These are phyloP conservation scores for Phtheirospermum japonicum DNA, from an alignment of 257 asterid species.

Conservation along the genomic window DNA sequence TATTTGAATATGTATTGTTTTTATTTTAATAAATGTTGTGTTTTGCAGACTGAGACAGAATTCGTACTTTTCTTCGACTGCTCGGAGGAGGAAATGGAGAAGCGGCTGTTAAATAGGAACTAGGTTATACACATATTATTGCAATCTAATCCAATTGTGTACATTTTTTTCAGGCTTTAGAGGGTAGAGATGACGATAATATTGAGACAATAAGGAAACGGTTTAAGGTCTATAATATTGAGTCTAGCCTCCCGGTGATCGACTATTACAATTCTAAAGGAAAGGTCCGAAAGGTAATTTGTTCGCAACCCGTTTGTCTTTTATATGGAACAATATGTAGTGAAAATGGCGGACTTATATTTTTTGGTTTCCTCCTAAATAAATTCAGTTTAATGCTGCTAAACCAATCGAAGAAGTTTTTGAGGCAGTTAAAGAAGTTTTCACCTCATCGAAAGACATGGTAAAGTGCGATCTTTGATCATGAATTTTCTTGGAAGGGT, in stretches of 20 bases:
- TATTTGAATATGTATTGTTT: no score
- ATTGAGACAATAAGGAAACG: constrained; percentile 53
- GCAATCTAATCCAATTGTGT: no score
- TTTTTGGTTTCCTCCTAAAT: no score
- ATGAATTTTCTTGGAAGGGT: no score
- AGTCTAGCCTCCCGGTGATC: constrained; percentile 58
- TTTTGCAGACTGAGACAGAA: constrained; percentile 67
- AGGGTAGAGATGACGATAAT: constrained; percentile 69
- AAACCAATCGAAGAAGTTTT: constrained; percentile 69
- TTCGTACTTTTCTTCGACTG: constrained; percentile 67
- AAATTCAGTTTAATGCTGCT: constrained; percentile 63
- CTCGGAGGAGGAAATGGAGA: no score
- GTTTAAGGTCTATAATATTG: constrained; percentile 51
- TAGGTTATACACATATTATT: no score
- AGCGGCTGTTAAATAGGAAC: constrained; percentile 51
- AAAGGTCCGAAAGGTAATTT: constrained; percentile 74
- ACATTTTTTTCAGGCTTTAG: no score
- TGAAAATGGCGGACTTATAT: no score
- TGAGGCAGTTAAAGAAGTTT: constrained; percentile 68
- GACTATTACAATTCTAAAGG: constrained; percentile 63
- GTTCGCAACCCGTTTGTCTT: no score
- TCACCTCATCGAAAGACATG: constrained; percentile 43
- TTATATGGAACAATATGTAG: no score
- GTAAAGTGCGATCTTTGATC: no score
- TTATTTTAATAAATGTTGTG: not conserved